Percentiles rank a stretch among this genome's conserved stretches.
phyloP scores from a whole-genome alignment of 2,329 filamentous ascomycete genomes.

The Scedosporium apiospermum region DNA sequence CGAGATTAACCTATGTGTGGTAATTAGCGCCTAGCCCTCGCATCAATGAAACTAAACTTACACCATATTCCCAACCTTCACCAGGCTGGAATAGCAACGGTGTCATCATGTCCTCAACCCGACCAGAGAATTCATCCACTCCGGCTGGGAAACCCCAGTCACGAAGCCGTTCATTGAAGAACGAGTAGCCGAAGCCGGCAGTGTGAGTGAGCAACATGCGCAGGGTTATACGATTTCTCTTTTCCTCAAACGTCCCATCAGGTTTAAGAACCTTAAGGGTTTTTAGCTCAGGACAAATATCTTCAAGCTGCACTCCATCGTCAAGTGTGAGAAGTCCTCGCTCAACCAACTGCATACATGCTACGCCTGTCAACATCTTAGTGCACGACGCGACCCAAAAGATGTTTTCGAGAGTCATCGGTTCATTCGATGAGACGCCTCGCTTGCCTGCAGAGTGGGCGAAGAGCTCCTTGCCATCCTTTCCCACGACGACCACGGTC shows the following conservation, averaged over 20 bases:
- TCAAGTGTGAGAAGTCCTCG: conserved; percentile 37
- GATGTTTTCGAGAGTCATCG: conserved; percentile 49
- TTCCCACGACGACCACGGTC: conserved; percentile 36
- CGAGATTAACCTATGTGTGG: conserved; percentile 33
- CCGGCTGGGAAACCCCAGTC: conserved; percentile 39
- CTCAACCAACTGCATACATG: conserved; percentile 50
- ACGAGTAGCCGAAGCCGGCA: conserved; percentile 48
- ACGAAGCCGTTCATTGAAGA: conserved; percentile 39
- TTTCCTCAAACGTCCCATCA: conserved; percentile 28
- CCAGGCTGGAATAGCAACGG: conserved; percentile 57
- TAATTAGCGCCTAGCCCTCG: background rate
- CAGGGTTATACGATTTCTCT: conserved; percentile 41
- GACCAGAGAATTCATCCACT: conserved; percentile 47
- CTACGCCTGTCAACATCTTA: conserved; percentile 43
- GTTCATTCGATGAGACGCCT: conserved; percentile 30
- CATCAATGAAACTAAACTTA: conserved; percentile 20
- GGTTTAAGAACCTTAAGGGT: conserved; percentile 32
- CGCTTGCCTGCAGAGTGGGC: conserved; percentile 37
- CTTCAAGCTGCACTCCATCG: conserved; percentile 33
- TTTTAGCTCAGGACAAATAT: conserved; percentile 39
- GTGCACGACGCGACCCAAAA: conserved; percentile 53
- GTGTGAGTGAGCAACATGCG: conserved; percentile 48
- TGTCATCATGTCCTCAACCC: conserved; percentile 37
- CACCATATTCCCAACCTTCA: conserved; percentile 50
- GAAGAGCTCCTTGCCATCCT: conserved; percentile 35